Conservation (phyloP, 2,329 filamentous ascomycete genomes). For the Pyrenophora teres region DNA sequence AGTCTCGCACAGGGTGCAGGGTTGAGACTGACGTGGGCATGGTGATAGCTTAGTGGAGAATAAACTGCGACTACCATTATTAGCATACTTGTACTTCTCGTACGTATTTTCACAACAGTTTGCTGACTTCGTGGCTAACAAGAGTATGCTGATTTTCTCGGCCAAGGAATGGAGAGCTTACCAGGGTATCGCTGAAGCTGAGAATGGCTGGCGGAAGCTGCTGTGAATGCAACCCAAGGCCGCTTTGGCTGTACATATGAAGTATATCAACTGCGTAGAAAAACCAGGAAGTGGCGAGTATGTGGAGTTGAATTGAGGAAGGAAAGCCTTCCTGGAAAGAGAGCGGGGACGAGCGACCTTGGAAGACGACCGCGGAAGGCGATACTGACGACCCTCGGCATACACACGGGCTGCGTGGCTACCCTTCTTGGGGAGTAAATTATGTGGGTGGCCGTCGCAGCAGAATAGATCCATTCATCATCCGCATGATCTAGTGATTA, state of each 20-base stretch:
- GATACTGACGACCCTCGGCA: conserved; percentile 4
- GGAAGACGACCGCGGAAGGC: neutral
- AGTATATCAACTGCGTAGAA: neutral
- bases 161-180: conserved; percentile 4
- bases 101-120: neutral
- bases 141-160: neutral
- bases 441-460: neutral
- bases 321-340: neutral
- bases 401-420: neutral
- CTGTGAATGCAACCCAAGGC: too few relatives aligned
- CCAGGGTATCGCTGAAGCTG: neutral
- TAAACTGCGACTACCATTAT: conserved; percentile 6
- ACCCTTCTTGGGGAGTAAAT: neutral
- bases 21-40: conserved; percentile 33
- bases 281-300: neutral
- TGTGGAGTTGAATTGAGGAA: neutral
- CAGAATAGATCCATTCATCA: neutral
- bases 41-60: conserved; percentile 4
- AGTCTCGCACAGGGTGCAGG: conserved; percentile 23
- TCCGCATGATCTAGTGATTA: neutral
- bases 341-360: neutral
- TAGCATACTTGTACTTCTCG: conserved; percentile 1
- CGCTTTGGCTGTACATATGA: too few relatives aligned
- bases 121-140: neutral
- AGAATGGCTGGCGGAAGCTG: too few relatives aligned